Percentiles rank a stretch among this genome's conserved stretches.
Conservation (phyloP, 2,329 filamentous ascomycete genomes). For the Aspergillus japonicus region DNA sequence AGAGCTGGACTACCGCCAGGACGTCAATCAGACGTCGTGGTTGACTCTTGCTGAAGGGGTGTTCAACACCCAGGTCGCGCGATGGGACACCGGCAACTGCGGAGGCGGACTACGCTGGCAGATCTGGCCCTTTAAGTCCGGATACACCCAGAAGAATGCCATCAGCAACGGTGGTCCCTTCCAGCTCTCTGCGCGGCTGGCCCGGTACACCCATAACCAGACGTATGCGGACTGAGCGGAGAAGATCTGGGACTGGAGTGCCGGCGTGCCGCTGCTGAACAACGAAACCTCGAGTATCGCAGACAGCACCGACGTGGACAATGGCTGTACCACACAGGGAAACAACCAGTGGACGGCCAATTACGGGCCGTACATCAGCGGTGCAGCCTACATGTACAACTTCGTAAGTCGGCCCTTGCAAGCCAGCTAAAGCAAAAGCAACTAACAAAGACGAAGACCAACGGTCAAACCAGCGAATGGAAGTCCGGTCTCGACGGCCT, state of each 20-base stretch:
- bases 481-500: slow-evolving; percentile 49
- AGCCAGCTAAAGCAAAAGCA: not conserved
- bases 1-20: slow-evolving; percentile 71
- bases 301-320: slow-evolving; percentile 51
- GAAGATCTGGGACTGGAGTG: slow-evolving; percentile 58
- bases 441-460: slow-evolving; percentile 23
- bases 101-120: slow-evolving; percentile 60
- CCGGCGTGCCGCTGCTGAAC: slow-evolving; percentile 47
- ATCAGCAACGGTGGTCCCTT: slow-evolving; percentile 19
- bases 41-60: slow-evolving; percentile 70
- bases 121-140: slow-evolving; percentile 14
- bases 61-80: slow-evolving; percentile 69
- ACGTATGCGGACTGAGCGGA: slow-evolving; percentile 59
- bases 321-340: slow-evolving; percentile 50
- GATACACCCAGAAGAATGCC: slow-evolving; percentile 16
- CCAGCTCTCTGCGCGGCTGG: slow-evolving; percentile 16
- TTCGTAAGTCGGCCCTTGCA: slow-evolving; percentile 31
- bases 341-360: slow-evolving; percentile 56
- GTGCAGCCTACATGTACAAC: slow-evolving; percentile 56
- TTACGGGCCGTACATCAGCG: slow-evolving; percentile 52
- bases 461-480: slow-evolving; percentile 48
- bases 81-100: slow-evolving; percentile 67
- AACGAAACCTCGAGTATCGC: slow-evolving; percentile 47
- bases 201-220: slow-evolving; percentile 15
- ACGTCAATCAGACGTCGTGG: slow-evolving; percentile 67